Evolutionary conservation across 345 rosid genomes (phyloP), one percentile per base, ranked within the genome.

Genomic region (Eutrema japonicum): DNA sequence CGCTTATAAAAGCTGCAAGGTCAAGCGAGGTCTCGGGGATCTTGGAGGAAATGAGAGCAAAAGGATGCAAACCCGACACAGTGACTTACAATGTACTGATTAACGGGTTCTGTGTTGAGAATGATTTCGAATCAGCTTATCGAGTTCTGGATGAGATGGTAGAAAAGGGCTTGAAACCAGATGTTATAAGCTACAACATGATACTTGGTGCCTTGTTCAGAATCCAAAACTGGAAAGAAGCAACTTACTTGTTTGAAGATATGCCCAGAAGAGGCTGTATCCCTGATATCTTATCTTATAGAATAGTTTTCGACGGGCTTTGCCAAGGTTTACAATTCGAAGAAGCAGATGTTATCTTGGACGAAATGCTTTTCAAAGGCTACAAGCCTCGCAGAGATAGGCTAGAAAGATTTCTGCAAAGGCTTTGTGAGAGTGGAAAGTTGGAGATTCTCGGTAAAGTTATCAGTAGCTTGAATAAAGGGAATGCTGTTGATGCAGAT

Each of bases 361-460:
- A 91, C 52, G 98, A 89, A 82, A 91, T 94, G 97, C 49, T 86
- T 49, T 88, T 88, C 69, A 91, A 91, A 81, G 95, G 90, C 4
- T 88, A 81, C 73, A 57, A 55, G 30, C 97, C 97, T 70, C 85
- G 62, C 68, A 46, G 62, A 27, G 77, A 73, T 43, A 79, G 81
- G 42, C 38, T 83, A 54, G 30, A 38, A 45, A 73, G 68, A 36
- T 84, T 80, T 71, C 74, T 93, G 40, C 77, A 79, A 10, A 71
- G 65, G 49, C 80, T 91, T 58, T 80, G 81, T 70, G 64, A 77
- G 74, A 73, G 60, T 71, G 84, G 74, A 64, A 71, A 82, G 62
- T 18, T 58, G 64, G 76, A 83, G 33, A 71, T 79, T 68, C 73
- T 89, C 29, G 48, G 77, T 35, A 68, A 65, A 13, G 88, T 82